Percentiles rank a stretch among this genome's conserved stretches.
These are phyloP conservation scores for Drechslerella coelobrocha DNA, from an alignment of 2,329 filamentous ascomycete species.

Conservation along the genomic window DNA sequence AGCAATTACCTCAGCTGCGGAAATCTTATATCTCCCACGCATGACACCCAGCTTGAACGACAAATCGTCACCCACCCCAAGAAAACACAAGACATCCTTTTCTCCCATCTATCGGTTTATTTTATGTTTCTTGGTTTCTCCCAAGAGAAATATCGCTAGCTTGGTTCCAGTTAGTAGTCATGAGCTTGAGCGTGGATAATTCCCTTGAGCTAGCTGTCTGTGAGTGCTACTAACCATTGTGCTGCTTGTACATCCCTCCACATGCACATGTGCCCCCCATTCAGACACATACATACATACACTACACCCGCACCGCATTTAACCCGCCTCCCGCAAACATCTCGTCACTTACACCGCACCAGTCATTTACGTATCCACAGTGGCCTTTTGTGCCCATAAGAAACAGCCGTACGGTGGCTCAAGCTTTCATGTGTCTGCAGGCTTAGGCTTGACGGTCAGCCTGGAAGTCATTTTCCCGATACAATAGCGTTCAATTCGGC, in stretches of 20 bases:
- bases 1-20: slow-evolving; percentile 20
- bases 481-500: slow-evolving; percentile 12
- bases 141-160: slow-evolving; percentile 3
- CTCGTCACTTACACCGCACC: slow-evolving; percentile 6
- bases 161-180: slow-evolving; percentile 15
- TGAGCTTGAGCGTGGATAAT: slow-evolving; percentile 25
- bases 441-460: slow-evolving; percentile 5
- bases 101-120: slow-evolving; percentile 14
- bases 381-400: slow-evolving; percentile 5
- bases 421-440: slow-evolving; percentile 1
- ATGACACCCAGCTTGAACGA: slow-evolving; percentile 17
- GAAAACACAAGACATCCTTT: slow-evolving; percentile 22
- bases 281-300: slow-evolving; percentile 7
- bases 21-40: slow-evolving; percentile 7
- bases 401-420: slow-evolving; percentile 4
- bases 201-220: slow-evolving; percentile 27
- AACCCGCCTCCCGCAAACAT: slow-evolving; percentile 1
- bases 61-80: slow-evolving; percentile 15
- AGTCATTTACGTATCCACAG: slow-evolving; percentile 17
- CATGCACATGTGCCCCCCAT: not conserved
- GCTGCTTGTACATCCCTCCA: slow-evolving; percentile 21
- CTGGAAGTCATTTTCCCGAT: slow-evolving; percentile 21
- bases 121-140: no score
- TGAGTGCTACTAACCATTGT: slow-evolving; percentile 13
- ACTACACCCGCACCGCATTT: slow-evolving; percentile 22